Evolutionary conservation across 805 yeast genomes (phyloP), one percentile per base, ranked within the genome.

Genomic region (Candida nonsorbophila): DNA sequence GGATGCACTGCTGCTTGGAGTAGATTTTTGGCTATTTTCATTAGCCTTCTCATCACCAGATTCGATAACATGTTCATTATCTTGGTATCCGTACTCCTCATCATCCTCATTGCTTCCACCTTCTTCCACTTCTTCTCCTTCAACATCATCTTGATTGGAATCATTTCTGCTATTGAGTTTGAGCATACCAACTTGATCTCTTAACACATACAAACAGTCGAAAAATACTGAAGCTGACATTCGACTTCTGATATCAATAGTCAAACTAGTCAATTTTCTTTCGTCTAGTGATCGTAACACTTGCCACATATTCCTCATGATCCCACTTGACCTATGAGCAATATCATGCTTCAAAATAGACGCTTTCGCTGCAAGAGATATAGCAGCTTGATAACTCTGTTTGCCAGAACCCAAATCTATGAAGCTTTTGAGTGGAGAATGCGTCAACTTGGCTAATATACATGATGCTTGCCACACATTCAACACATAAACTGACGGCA

Each of bases 251-350:
- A 88, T 79, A 3, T 71, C 70, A 4, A 84, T 77, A 22, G 62
- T 58, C 17, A 59, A 49, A 10, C 53, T 51, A 7, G 57, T 53
- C 33, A 50, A 41, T n/a, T 54, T 53, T 37, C 72, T 74, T 23
- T 74, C 79, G 39, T 77, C 74, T 42, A 87, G 60, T 4, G 80
- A 69, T 28, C 80, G 73, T 54, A 84, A 84, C 35, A 87, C 66
- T 36, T 82, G 84, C 98, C 98, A 90, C 65, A 87, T 79, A 48
- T 87, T 87, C 46, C 83, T 74, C 92, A 92, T 85, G 35, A 92
- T 86, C 6, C 95, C 96, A 25, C 94, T 79, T 0, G 95, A 84
- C 41, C 97, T 72, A 51, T 84, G 85, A 0, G 97, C 85, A 68
- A 92, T 79, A 49, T 90, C 98, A 56, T 88, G 92, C 45, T 86